phyloP scores from a whole-genome alignment of 768 basidiomycete species.

The Pleurotus tuber-regium region DNA sequence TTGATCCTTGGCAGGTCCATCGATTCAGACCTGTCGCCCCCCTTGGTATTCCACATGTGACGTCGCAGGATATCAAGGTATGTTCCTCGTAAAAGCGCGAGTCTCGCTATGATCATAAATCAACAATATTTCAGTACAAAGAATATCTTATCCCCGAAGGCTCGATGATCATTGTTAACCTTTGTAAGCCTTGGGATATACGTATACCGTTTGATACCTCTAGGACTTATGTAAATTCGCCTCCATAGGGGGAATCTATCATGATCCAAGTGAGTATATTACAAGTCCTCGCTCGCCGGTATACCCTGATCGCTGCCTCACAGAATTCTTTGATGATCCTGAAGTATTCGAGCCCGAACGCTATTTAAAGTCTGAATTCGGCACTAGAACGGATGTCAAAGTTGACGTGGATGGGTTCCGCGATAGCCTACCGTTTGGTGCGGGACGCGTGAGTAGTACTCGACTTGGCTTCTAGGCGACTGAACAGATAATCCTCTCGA shows the following conservation, averaged over 20 bases:
- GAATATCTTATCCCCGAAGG: conserved; percentile 13
- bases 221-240: too few relatives aligned
- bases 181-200: conserved; percentile 12
- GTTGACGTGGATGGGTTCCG: conserved; percentile 12
- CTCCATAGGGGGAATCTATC: not conserved
- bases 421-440: conserved; percentile 14
- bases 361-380: conserved; percentile 13
- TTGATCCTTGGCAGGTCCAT: conserved; percentile 17
- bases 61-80: conserved; percentile 7
- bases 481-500: not conserved
- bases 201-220: not conserved
- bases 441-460: conserved; percentile 13
- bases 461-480: not conserved
- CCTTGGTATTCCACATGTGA: conserved; percentile 17
- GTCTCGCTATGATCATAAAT: too few relatives aligned
- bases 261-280: not conserved
- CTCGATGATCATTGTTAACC: conserved; percentile 13
- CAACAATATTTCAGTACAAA: conserved; percentile 11
- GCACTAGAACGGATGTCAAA: conserved; percentile 15
- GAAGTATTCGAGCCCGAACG: conserved; percentile 13
- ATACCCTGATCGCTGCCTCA: not conserved
- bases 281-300: not conserved
- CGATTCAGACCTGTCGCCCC: conserved; percentile 21
- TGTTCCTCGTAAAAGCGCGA: not conserved
- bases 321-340: conserved; percentile 8